A percentile compares a stretch with the other conserved stretches of the same genome.
Conservation (phyloP, 108 stramenopile species). For the Cyclotella sp. region DNA sequence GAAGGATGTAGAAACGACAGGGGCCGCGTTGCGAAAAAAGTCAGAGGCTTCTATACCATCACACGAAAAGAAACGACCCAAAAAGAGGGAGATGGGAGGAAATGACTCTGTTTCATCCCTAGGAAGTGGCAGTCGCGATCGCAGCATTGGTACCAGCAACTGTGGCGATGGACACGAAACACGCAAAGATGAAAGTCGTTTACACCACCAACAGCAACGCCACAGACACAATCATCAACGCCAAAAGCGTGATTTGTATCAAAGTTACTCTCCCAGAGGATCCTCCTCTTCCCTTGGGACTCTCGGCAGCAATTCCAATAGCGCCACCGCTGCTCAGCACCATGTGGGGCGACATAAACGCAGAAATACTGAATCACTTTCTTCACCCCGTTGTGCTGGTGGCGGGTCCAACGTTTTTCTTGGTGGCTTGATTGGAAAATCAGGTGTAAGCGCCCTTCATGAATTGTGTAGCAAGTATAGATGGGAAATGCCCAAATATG, state of each 20-base stretch:
- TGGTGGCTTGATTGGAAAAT: slow-evolving; percentile 73
- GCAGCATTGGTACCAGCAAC: slow-evolving; percentile 18
- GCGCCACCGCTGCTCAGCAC: not conserved
- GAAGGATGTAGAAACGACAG: not conserved
- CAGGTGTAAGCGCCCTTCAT: slow-evolving; percentile 76
- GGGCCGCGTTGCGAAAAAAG: not conserved
- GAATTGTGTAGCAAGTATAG: slow-evolving; percentile 83
- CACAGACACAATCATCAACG: slow-evolving; percentile 16
- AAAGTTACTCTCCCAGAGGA: slow-evolving; percentile 43
- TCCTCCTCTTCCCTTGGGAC: slow-evolving; percentile 43
- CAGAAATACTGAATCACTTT: slow-evolving; percentile 31
- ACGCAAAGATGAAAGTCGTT: not conserved
- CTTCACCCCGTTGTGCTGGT: not conserved
- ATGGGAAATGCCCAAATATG: slow-evolving; percentile 50
- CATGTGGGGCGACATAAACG: slow-evolving; percentile 31
- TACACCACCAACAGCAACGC: not conserved
- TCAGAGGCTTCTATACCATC: not conserved
- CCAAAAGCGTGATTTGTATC: slow-evolving; percentile 46
- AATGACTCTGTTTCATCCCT: slow-evolving; percentile 48
- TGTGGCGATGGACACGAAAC: not conserved
- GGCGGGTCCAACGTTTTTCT: slow-evolving; percentile 23
- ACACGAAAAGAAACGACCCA: slow-evolving; percentile 39
- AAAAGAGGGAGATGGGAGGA: slow-evolving; percentile 29
- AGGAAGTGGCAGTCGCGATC: slow-evolving; percentile 32
- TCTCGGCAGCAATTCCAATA: slow-evolving; percentile 15